A percentile compares a stretch with the other conserved stretches of the same genome.
These are phyloP conservation scores for Noccaea caerulescens DNA, from an alignment of 345 rosid genomes.

Conservation along the genomic window DNA sequence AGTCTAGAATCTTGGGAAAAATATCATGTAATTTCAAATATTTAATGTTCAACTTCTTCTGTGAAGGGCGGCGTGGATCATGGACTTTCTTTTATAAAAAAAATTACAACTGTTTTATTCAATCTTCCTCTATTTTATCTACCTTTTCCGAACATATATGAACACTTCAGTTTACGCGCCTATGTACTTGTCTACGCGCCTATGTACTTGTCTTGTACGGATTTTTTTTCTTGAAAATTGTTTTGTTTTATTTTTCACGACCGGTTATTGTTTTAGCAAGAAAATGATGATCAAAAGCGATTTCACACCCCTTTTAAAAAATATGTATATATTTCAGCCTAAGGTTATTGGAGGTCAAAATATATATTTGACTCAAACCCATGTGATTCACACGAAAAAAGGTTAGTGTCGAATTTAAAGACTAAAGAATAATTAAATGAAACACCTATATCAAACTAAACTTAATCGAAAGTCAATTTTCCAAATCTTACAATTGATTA, in stretches of 20 bases:
- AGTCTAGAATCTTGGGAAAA: constrained; percentile 34
- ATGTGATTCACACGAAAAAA: constrained; percentile 13
- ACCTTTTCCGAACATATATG: constrained; percentile 37
- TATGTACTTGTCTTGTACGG: constrained; percentile 31
- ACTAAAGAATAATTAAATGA: not conserved
- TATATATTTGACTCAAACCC: not conserved
- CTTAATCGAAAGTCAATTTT: not conserved
- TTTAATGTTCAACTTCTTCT: constrained; percentile 25
- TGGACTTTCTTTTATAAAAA: constrained; percentile 24
- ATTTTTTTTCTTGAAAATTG: constrained; percentile 1
- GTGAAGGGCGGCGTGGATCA: constrained; percentile 38
- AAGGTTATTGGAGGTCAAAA: not conserved
- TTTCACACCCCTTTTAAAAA: not conserved
- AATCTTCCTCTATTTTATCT: not conserved
- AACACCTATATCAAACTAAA: not conserved
- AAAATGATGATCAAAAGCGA: not conserved
- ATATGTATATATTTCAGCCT: not conserved
- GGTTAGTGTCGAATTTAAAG: not conserved
- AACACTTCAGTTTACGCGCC: constrained; percentile 41
- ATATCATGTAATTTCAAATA: constrained; percentile 11
- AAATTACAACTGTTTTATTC: constrained; percentile 1
- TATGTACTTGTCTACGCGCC: constrained; percentile 35
- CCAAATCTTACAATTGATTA: no score
- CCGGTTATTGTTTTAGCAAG: constrained; percentile 4
- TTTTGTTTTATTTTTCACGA: not conserved